Conservation (phyloP, 768 basidiomycete species). For the Suillus alpinus region DNA sequence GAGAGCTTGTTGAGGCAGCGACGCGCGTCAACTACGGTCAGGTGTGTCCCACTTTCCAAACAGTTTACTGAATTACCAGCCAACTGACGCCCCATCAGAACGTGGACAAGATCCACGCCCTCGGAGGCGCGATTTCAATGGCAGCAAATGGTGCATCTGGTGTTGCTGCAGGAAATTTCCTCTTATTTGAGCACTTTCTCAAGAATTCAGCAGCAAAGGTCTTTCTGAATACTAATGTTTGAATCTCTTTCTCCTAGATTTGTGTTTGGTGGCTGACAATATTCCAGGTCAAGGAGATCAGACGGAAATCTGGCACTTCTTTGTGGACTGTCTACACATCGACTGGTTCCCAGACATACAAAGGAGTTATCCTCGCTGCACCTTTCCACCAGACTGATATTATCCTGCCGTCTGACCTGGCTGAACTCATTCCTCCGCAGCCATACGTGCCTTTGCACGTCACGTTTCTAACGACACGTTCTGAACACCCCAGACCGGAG, state of each 20-base stretch:
- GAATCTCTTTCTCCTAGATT: slow-evolving; percentile 7
- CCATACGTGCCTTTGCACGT: slow-evolving; percentile 86
- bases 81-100: slow-evolving; percentile 40
- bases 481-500: slow-evolving; percentile 52
- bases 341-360: slow-evolving; percentile 52
- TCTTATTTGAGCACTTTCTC: slow-evolving; percentile 82
- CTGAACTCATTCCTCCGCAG: slow-evolving; percentile 58
- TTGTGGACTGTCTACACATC: slow-evolving; percentile 54
- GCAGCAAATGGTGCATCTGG: slow-evolving; percentile 65
- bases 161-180: slow-evolving; percentile 79
- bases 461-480: slow-evolving; percentile 81
- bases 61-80: neutral
- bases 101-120: slow-evolving; percentile 66
- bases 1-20: slow-evolving; percentile 76
- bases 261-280: neutral
- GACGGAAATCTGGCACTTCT: slow-evolving; percentile 39
- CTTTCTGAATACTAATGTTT: slow-evolving; percentile 67
- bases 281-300: slow-evolving; percentile 52
- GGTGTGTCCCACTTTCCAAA: slow-evolving; percentile 32
- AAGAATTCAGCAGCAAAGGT: slow-evolving; percentile 65
- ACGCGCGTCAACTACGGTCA: slow-evolving; percentile 86
- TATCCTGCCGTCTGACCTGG: slow-evolving; percentile 44
- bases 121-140: slow-evolving; percentile 71
- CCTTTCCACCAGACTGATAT: slow-evolving; percentile 76
- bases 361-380: slow-evolving; percentile 80